Conservation (phyloP, 202 grass and related monocot species). For the Elaeis oleifera region DNA sequence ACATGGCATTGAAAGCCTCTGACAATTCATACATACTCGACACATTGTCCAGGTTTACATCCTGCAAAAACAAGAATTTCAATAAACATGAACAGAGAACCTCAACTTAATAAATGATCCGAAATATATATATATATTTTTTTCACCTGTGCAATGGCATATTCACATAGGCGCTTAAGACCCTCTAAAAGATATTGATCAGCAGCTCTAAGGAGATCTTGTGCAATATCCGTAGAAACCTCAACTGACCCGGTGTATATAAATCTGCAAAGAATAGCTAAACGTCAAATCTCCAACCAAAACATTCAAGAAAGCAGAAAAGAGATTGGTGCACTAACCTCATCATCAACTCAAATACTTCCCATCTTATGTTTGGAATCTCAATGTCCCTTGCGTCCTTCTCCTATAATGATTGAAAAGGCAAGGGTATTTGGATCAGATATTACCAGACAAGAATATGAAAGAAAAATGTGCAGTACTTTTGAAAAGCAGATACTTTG, state of each 20-base stretch:
- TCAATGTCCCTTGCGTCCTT: slow-evolving; percentile 99
- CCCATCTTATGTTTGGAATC: slow-evolving; percentile 97
- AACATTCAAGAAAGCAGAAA: neutral
- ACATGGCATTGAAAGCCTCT: slow-evolving; percentile 86
- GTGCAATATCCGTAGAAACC: slow-evolving; percentile 69
- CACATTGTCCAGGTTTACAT: slow-evolving; percentile 80
- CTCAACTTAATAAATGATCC: slow-evolving; percentile 10
- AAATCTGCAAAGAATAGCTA: slow-evolving; percentile 52
- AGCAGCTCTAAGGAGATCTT: slow-evolving; percentile 91
- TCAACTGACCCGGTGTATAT: slow-evolving; percentile 92
- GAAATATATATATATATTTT: too few species aligned
- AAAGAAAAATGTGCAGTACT: too few species aligned
- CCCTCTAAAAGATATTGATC: slow-evolving; percentile 98
- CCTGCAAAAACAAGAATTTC: slow-evolving; percentile 23
- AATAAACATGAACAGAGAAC: neutral
- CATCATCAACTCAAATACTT: slow-evolving; percentile 97
- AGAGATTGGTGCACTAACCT: slow-evolving; percentile 34
- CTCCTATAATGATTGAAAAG: slow-evolving; percentile 43
- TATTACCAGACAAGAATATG: neutral
- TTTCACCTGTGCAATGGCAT: slow-evolving; percentile 78
- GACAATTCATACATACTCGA: slow-evolving; percentile 96
- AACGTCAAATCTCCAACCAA: neutral
- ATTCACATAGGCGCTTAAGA: slow-evolving; percentile 94
- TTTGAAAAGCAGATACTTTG: too few species aligned
- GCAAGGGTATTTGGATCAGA: neutral